These are phyloP conservation scores for Chlorella sp. DNA, from an alignment of 139 green algal genomes.

Conservation along the genomic window DNA sequence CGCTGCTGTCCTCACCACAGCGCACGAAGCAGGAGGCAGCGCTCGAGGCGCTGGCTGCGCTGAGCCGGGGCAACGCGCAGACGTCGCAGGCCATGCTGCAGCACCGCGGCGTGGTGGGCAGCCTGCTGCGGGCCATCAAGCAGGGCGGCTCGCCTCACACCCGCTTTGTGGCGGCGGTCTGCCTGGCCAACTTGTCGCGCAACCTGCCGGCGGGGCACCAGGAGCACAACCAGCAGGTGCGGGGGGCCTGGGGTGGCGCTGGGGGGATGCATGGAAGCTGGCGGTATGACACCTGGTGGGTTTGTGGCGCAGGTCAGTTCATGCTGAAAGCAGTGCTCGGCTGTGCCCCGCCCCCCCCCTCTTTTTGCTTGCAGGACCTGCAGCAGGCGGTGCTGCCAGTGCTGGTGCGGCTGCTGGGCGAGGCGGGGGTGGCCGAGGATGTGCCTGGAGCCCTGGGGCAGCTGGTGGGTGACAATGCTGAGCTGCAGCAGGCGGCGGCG, in stretches of 20 bases:
- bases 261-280: too few species aligned
- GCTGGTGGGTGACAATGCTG: slow-evolving; percentile 38
- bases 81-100: slow-evolving; percentile 40
- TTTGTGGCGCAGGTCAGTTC: too few species aligned
- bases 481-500: slow-evolving; percentile 46
- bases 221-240: background rate
- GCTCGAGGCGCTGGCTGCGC: slow-evolving; percentile 60
- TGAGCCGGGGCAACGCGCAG: slow-evolving; percentile 52
- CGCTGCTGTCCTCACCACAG: slow-evolving; percentile 35
- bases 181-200: slow-evolving; percentile 56
- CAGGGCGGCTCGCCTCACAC: slow-evolving; percentile 18
- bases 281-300: too few species aligned
- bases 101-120: background rate
- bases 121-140: slow-evolving; percentile 49
- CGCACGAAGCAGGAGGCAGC: slow-evolving; percentile 48
- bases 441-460: slow-evolving; percentile 57
- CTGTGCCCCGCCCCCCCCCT: too few species aligned
- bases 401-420: slow-evolving; percentile 67
- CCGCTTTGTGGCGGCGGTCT: slow-evolving; percentile 57
- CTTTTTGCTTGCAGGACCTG: slow-evolving; percentile 12
- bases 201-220: background rate
- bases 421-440: slow-evolving; percentile 46
- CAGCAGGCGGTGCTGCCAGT: slow-evolving; percentile 55
- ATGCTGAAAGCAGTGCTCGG: too few species aligned
- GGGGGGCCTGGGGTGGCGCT: too few species aligned